Evolutionary conservation across 768 basidiomycete species (phyloP), one percentile per base, ranked within the genome.

Genomic region (Sarcomyxa edulis): DNA sequence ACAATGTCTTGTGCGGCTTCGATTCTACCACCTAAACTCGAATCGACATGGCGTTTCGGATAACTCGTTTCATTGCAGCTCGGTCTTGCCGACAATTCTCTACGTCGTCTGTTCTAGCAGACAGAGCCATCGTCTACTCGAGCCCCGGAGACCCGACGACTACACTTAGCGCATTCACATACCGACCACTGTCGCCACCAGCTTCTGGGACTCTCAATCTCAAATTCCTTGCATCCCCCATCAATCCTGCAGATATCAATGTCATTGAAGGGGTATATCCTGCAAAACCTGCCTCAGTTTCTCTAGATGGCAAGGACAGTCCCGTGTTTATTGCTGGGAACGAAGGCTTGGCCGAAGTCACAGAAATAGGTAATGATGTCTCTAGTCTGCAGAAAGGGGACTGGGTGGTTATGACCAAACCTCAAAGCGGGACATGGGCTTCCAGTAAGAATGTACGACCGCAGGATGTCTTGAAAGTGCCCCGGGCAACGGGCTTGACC

Each of bases 211-310:
- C 80, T 1, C 59, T 79, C 24, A 86, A 85, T 53, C 54, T 91
- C 54, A 71, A 68, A 45, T 76, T 84, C 53, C 62, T 84, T 9
- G 69, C 87, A 15, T 70, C 84, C 5, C 84, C 88, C 7, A 75
- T 91, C 41, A 90, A 91, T 54, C 88, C 87, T 3, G 78, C 88
- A 11, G 89, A 91, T 44, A 56, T 87, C 53, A 90, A 89, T 44
- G 81, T 84, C 39, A 69, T 90, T 24, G 80, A 90, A 54, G 88
- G 88, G 11, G 75, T 84, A n/a, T 91, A 90, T 51, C 89, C 89
- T 0, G 53, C 72, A 7, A 78, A 75, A 43, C 83, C 85, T 0
- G 53, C 65, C 9, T 55, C 62, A 36, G 46, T 76, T 36, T 51
- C 59, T 10, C 24, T 47, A 4, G 53, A 60, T 3, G 66, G 59